A percentile compares a stretch with the other conserved stretches of the same genome.
Evolutionary conservation across 1,139 yeast species (phyloP).

Genomic region (Zhuliangozyma blackwelliae): DNA sequence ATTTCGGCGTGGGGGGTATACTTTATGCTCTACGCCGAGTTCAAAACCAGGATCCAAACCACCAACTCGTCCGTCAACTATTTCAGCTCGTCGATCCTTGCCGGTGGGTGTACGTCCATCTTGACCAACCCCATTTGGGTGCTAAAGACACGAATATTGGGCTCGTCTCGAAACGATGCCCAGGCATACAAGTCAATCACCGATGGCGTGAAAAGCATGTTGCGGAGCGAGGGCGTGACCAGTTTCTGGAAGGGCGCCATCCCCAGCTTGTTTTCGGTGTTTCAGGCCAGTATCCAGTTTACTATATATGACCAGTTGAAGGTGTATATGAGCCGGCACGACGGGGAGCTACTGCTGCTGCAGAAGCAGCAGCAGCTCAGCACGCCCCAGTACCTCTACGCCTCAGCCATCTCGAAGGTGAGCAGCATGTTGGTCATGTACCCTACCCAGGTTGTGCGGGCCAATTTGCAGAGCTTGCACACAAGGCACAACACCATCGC

Average conservation of each 20-base stretch:
- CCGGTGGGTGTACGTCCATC: constrained; percentile 73
- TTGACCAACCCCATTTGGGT: constrained; percentile 94
- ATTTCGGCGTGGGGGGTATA: constrained; percentile 87
- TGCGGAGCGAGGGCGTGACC: constrained; percentile 55
- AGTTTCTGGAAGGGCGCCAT: constrained; percentile 82
- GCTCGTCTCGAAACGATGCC: constrained; percentile 43
- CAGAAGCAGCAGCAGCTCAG: constrained; percentile 20
- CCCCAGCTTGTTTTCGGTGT: constrained; percentile 79
- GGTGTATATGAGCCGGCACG: constrained; percentile 12
- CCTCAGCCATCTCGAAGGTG: constrained; percentile 69
- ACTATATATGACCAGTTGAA: constrained; percentile 78
- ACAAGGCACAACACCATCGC: constrained; percentile 13
- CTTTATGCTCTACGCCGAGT: constrained; percentile 65
- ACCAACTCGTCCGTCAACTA: constrained; percentile 23
- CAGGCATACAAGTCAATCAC: constrained; percentile 54
- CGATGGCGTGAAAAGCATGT: constrained; percentile 54
- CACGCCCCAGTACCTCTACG: constrained; percentile 53
- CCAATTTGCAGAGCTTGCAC: constrained; percentile 61
- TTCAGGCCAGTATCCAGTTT: constrained; percentile 87
- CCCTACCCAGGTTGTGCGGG: constrained; percentile 79
- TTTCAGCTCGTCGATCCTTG: constrained; percentile 39
- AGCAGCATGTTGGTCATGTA: constrained; percentile 67
- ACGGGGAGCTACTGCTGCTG: background rate
- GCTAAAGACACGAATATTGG: constrained; percentile 78
- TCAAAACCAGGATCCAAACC: constrained; percentile 33